Percentiles rank a stretch among this genome's conserved stretches.
phyloP scores from a whole-genome alignment of 2,329 filamentous ascomycete genomes.

The Lasiodiplodia theobromae region DNA sequence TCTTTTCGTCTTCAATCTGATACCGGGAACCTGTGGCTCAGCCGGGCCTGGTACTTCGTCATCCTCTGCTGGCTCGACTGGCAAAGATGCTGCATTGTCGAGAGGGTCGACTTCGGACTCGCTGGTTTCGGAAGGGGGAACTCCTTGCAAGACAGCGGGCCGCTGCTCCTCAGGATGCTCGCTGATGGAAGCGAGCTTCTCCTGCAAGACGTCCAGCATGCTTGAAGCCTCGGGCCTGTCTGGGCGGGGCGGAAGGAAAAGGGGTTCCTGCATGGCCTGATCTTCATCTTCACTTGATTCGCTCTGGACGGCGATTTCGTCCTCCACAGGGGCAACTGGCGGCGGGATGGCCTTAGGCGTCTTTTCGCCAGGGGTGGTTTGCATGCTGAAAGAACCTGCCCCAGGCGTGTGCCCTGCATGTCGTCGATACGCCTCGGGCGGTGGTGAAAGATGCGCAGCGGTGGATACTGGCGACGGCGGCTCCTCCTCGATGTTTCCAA shows the following conservation, averaged over 20 bases:
- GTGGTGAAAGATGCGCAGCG: conserved; percentile 41
- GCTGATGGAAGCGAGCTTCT: conserved; percentile 19
- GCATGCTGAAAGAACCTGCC: conserved; percentile 31
- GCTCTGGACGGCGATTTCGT: conserved; percentile 16
- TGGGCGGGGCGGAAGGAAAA: conserved; percentile 25
- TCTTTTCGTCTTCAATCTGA: conserved; percentile 43
- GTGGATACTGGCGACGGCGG: conserved; percentile 44
- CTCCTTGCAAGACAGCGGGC: conserved; percentile 34
- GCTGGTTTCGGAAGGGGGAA: conserved; percentile 26
- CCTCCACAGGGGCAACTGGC: not conserved
- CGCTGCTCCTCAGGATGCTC: conserved; percentile 31
- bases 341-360: conserved; percentile 21
- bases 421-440: conserved; percentile 44
- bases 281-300: conserved; percentile 28
- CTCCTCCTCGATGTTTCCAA: conserved; percentile 35
- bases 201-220: conserved; percentile 16
- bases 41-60: conserved; percentile 3
- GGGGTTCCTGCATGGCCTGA: conserved; percentile 23
- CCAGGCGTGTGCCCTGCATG: conserved; percentile 48
- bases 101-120: conserved; percentile 36
- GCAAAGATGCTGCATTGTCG: conserved; percentile 33
- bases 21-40: conserved; percentile 39
- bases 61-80: conserved; percentile 34
- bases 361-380: conserved; percentile 19
- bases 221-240: conserved; percentile 14